A percentile compares a stretch with the other conserved stretches of the same genome.
Evolutionary conservation across 169 alveolate species (phyloP).

Genomic region (Plasmodium inui): DNA sequence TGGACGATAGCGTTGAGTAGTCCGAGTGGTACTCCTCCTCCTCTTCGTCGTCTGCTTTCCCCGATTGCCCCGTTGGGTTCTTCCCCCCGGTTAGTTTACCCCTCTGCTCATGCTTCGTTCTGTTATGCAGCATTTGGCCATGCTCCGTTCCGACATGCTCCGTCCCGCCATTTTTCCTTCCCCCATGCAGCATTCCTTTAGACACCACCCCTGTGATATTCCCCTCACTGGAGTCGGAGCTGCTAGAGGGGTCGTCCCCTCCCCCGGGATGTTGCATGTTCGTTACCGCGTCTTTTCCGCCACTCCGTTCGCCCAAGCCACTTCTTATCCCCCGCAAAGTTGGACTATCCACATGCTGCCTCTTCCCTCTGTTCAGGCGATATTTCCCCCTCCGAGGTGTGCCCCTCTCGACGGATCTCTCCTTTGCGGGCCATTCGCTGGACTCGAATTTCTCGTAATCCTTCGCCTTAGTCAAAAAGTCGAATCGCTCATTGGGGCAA

Average conservation of each 20-base stretch:
- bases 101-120: background rate
- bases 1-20: constrained; percentile 25
- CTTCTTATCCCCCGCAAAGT: background rate
- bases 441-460: constrained; percentile 39
- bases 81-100: background rate
- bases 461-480: constrained; percentile 45
- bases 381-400: background rate
- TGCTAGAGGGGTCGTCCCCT: background rate
- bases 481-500: constrained; percentile 7
- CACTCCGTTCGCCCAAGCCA: background rate
- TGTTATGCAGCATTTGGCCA: no score
- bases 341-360: background rate
- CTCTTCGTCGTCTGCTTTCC: background rate
- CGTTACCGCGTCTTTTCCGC: background rate
- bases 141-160: no score
- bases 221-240: background rate
- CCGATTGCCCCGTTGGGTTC: background rate
- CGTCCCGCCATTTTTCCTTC: background rate
- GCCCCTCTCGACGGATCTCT: background rate
- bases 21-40: background rate
- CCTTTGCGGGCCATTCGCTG: background rate
- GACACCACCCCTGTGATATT: background rate
- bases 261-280: background rate
- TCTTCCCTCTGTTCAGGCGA: background rate
- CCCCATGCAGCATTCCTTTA: background rate